Conservation (phyloP, 768 basidiomycete genomes). For the Dendrothele bispora region DNA sequence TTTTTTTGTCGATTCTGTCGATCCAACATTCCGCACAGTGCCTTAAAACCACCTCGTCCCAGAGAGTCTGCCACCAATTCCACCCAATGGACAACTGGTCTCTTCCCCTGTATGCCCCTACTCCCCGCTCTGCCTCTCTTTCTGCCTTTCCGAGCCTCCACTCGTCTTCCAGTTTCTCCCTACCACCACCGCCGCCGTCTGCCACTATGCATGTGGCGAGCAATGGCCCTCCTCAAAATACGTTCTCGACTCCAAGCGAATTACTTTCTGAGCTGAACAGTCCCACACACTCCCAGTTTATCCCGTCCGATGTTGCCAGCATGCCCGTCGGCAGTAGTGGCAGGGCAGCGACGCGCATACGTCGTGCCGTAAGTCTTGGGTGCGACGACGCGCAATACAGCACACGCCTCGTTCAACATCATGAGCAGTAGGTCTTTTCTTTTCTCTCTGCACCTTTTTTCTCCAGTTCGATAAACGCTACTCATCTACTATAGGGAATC, state of each 20-base stretch:
- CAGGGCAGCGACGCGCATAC: constrained; percentile 34
- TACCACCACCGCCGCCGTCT: too few relatives aligned
- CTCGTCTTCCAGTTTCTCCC: too few relatives aligned
- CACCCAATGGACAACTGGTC: too few relatives aligned
- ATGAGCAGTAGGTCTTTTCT: constrained; percentile 53
- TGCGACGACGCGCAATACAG: constrained; percentile 53
- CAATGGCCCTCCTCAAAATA: constrained; percentile 25
- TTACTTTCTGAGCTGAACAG: constrained; percentile 47
- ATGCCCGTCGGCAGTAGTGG: neutral
- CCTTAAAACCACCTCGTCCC: too few relatives aligned
- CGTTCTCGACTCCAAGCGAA: constrained; percentile 68
- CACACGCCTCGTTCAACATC: constrained; percentile 56
- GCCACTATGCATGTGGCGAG: too few relatives aligned
- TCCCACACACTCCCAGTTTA: constrained; percentile 11
- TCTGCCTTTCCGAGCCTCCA: constrained; percentile 8
- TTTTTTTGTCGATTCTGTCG: too few relatives aligned
- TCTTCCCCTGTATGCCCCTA: constrained; percentile 31
- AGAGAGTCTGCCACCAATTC: too few relatives aligned
- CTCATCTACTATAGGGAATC: constrained; percentile 43
- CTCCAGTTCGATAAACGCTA: neutral
- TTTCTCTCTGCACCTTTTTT: neutral
- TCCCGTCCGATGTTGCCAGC: neutral
- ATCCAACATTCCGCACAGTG: too few relatives aligned
- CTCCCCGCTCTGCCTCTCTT: constrained; percentile 21
- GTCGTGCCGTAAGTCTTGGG: too few relatives aligned